Base-by-base conservation (phyloP, 108 stramenopile genomes). In the Cyclotella baltica region DNA sequence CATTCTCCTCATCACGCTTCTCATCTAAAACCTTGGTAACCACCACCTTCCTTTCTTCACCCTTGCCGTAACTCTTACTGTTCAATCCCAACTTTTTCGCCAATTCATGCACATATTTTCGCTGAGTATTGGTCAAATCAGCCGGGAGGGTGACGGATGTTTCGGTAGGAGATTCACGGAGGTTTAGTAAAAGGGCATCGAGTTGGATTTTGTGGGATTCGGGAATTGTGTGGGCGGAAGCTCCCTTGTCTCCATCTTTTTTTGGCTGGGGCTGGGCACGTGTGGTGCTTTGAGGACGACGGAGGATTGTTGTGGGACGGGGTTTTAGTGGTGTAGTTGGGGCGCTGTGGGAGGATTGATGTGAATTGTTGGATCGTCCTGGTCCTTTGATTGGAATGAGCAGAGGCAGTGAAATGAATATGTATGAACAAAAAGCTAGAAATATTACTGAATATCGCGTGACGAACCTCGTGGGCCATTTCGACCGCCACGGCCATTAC, bases 71-170 rank as follows among this genome's bases (percentile, higher is more conserved):
- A 38, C 81, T 83, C 66, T 93, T 93, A 52, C 79, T 81, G 18
- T 73, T 78, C 70, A 93, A 58, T 8, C 92, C 92, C 43, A 93
- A 73, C 63, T 83, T 83, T 11, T 59, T 64, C 9, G 90, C 82
- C 36, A 88, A 67, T 75, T 88, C 72, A 67, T 93, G 92, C 10
- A 91, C 69, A 55, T 84, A 93, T 57, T 93, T 93, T 43, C 92
- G 76, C 74, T 91, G 88, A 11, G 92, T 93, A 71, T 93, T 93
- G 59, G 92, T 91, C 61, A 93, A 70, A 73, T 83, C 74, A 13
- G 87, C 27, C 11, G 92, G 86, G 40, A 93, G 62, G 37, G 86
- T 87, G 38, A 88, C 62, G 47, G 71, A 66, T 40, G 70, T 57
- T 18, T 67, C 48, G 6, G 81, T 77, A 15, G 79, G 56, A 27